Conservation (phyloP, 495 filamentous ascomycete genomes). For the Xylaria flabelliformis region DNA sequence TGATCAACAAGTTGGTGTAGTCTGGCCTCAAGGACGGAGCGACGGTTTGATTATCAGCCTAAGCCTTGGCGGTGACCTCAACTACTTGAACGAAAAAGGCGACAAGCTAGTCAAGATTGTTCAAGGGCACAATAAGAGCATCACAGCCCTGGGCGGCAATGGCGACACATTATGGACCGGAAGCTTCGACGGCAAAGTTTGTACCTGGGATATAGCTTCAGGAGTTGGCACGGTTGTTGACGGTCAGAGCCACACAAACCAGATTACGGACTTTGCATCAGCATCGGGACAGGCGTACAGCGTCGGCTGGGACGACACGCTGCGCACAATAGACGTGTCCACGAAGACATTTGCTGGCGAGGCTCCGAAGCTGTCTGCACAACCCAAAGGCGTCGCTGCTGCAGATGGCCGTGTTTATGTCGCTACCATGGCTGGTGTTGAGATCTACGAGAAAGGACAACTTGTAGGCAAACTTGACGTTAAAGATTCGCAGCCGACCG, state of each 20-base stretch:
- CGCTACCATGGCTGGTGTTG: constrained; percentile 68
- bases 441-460: constrained; percentile 66
- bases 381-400: constrained; percentile 58
- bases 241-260: constrained; percentile 80
- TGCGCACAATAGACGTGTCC: constrained; percentile 73
- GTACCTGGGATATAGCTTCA: constrained; percentile 75
- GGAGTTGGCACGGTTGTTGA: constrained; percentile 73
- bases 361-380: constrained; percentile 53
- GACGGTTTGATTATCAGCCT: constrained; percentile 90
- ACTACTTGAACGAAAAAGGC: constrained; percentile 78
- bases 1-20: constrained; percentile 93
- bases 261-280: constrained; percentile 76
- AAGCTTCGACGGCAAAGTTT: constrained; percentile 86
- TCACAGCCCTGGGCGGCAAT: constrained; percentile 72
- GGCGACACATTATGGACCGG: constrained; percentile 78
- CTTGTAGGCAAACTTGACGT: constrained; percentile 54
- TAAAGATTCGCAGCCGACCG: constrained; percentile 64
- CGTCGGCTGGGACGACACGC: constrained; percentile 94
- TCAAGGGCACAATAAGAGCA: constrained; percentile 91
- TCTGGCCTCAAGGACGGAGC: constrained; percentile 83
- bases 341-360: constrained; percentile 57
- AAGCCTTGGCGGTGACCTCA: constrained; percentile 86
- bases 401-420: constrained; percentile 61
- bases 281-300: constrained; percentile 71
- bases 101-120: constrained; percentile 72